Evolutionary conservation across 2,329 filamentous ascomycete genomes (phyloP).

Genomic region (Didymella arachidicola): DNA sequence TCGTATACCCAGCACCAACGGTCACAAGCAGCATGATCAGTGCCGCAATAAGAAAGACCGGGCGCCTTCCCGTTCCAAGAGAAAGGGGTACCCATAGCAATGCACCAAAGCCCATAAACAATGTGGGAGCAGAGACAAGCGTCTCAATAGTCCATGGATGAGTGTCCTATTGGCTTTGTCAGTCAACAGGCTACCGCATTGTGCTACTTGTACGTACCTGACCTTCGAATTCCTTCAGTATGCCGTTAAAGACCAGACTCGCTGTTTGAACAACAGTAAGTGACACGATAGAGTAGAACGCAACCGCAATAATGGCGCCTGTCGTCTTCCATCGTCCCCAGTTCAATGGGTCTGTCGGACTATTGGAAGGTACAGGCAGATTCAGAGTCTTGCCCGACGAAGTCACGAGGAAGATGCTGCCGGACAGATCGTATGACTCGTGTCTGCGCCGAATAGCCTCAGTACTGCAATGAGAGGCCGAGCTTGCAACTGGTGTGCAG

Average conservation of each 20-base stretch:
- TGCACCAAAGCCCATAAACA: constrained; percentile 49
- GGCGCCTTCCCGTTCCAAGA: constrained; percentile 50
- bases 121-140: constrained; percentile 39
- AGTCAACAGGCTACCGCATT: neutral
- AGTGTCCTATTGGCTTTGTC: constrained; percentile 23
- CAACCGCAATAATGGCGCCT: constrained; percentile 29
- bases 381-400: constrained; percentile 32
- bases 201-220: constrained; percentile 19
- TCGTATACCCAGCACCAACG: constrained; percentile 37
- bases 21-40: constrained; percentile 39
- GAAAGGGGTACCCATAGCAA: constrained; percentile 52
- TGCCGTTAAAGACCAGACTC: constrained; percentile 25
- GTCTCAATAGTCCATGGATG: constrained; percentile 37
- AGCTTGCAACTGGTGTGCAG: neutral
- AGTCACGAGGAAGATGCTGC: constrained; percentile 39
- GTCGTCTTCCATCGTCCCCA: constrained; percentile 35
- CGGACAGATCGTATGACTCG: constrained; percentile 37
- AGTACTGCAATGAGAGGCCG: neutral
- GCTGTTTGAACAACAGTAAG: constrained; percentile 33
- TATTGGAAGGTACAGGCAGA: constrained; percentile 37
- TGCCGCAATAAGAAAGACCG: constrained; percentile 45
- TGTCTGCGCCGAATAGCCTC: constrained; percentile 23
- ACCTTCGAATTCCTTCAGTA: constrained; percentile 23
- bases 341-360: constrained; percentile 34
- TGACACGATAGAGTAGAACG: constrained; percentile 25